A percentile compares a stretch with the other conserved stretches of the same genome.
phyloP scores from a whole-genome alignment of 768 basidiomycete species.

The Holtermannia corniformis region DNA sequence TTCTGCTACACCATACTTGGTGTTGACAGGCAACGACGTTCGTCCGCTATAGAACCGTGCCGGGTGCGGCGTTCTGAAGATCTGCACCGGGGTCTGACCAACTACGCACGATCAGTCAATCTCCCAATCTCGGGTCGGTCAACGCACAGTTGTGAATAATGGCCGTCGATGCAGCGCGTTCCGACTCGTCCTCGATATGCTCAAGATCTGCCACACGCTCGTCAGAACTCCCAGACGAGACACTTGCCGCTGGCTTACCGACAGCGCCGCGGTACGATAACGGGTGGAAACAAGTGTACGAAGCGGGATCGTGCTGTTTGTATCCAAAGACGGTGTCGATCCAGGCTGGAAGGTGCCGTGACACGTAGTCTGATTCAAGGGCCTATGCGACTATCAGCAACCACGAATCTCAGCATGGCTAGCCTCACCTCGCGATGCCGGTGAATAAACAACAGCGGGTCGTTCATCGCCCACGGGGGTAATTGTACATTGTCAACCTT shows the following conservation, averaged over 20 bases:
- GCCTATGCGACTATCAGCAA: conserved; percentile 47
- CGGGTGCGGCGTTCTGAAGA: conserved; percentile 71
- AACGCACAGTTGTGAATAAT: conserved; percentile 84
- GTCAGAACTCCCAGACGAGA: too few relatives aligned
- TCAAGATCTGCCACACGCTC: conserved; percentile 70
- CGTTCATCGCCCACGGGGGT: conserved; percentile 78
- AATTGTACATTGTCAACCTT: conserved; percentile 73
- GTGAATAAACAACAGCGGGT: conserved; percentile 71
- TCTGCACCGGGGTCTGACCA: conserved; percentile 81
- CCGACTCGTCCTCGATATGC: conserved; percentile 69
- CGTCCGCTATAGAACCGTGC: conserved; percentile 57
- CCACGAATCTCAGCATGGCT: background rate
- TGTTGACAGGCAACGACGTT: conserved; percentile 61
- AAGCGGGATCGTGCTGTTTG: conserved; percentile 57
- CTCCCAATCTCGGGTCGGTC: background rate
- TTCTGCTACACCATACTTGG: conserved; percentile 69
- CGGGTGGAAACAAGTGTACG: conserved; percentile 82
- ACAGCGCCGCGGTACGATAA: conserved; percentile 87
- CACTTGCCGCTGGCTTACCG: conserved; percentile 31
- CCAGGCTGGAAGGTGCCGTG: conserved; percentile 74
- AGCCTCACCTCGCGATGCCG: conserved; percentile 64
- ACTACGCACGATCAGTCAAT: conserved; percentile 46
- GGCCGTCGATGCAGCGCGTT: conserved; percentile 84
- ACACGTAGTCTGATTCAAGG: conserved; percentile 76
- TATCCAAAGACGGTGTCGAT: conserved; percentile 75